phyloP scores from a whole-genome alignment of 2,329 filamentous ascomycete species.

The Graphiopsis chlorocephala region DNA sequence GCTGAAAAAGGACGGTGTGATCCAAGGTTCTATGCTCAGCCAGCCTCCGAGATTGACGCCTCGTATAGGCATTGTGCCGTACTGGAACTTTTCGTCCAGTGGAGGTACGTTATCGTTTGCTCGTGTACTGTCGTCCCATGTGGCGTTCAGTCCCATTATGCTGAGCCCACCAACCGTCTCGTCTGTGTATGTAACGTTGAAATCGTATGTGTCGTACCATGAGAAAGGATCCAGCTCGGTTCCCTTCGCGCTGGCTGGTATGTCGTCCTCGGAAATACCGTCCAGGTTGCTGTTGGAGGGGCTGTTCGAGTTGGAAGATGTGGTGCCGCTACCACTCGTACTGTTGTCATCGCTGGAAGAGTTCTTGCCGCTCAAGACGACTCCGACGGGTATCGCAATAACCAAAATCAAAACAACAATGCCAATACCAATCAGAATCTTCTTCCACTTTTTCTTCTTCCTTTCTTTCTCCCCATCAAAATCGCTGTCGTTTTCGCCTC shows the following conservation, averaged over 20 bases:
- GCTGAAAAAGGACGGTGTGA: constrained; percentile 86
- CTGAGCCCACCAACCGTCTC: constrained; percentile 81
- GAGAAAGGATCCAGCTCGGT: constrained; percentile 84
- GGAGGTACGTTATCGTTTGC: constrained; percentile 79
- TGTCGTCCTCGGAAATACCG: constrained; percentile 42
- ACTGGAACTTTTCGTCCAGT: constrained; percentile 74
- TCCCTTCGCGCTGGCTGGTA: constrained; percentile 61
- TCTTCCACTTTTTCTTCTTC: constrained; percentile 54
- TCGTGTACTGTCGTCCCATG: constrained; percentile 78
- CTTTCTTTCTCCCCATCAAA: constrained; percentile 39
- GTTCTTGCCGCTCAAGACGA: constrained; percentile 46
- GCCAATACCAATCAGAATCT: constrained; percentile 42
- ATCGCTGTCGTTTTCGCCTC: constrained; percentile 37
- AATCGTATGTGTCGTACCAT: constrained; percentile 86
- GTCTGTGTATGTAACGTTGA: constrained; percentile 92
- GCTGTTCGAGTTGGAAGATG: constrained; percentile 26
- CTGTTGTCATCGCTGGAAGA: constrained; percentile 18
- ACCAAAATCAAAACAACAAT: constrained; percentile 42
- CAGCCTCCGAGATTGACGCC: constrained; percentile 94
- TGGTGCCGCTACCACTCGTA: constrained; percentile 21
- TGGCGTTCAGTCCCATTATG: constrained; percentile 80
- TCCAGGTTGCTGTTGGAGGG: constrained; percentile 47
- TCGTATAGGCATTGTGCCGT: constrained; percentile 73
- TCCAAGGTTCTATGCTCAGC: constrained; percentile 91
- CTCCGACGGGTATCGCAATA: constrained; percentile 48